These are phyloP conservation scores for Cladophialophora immunda DNA, from an alignment of 2,329 filamentous ascomycete genomes.

Conservation along the genomic window DNA sequence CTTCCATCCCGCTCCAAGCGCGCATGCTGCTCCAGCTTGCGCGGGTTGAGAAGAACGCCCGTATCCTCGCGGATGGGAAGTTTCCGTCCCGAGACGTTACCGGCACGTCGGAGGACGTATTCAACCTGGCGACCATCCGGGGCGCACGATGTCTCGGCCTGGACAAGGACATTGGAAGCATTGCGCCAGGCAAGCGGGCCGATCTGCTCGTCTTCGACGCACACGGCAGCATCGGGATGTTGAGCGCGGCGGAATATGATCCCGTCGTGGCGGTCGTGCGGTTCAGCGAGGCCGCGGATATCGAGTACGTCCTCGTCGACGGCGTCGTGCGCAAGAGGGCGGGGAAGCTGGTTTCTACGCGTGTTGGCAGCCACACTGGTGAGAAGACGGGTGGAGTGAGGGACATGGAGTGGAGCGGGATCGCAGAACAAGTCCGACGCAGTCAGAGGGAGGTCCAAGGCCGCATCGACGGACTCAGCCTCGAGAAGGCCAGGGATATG, in stretches of 20 bases:
- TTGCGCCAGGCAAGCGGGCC: constrained; percentile 57
- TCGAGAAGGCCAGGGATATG: constrained; percentile 24
- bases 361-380: neutral
- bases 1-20: constrained; percentile 43
- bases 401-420: constrained; percentile 22
- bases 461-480: constrained; percentile 27
- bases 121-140: constrained; percentile 60
- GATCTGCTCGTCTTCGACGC: constrained; percentile 61
- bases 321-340: constrained; percentile 51
- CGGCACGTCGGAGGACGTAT: constrained; percentile 53
- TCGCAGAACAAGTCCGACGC: constrained; percentile 25
- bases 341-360: constrained; percentile 32
- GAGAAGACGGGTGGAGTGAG: neutral
- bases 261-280: constrained; percentile 55
- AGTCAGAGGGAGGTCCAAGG: constrained; percentile 36
- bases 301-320: constrained; percentile 56
- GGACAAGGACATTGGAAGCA: constrained; percentile 53
- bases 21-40: constrained; percentile 43
- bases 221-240: constrained; percentile 49
- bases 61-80: constrained; percentile 41
- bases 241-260: constrained; percentile 52
- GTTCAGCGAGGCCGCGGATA: constrained; percentile 52
- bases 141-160: constrained; percentile 56
- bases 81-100: constrained; percentile 42
- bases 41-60: constrained; percentile 44